Evolutionary conservation across 2,329 filamentous ascomycete species (phyloP), one percentile per base, ranked within the genome.

Genomic region (Pseudocercospora vitis): DNA sequence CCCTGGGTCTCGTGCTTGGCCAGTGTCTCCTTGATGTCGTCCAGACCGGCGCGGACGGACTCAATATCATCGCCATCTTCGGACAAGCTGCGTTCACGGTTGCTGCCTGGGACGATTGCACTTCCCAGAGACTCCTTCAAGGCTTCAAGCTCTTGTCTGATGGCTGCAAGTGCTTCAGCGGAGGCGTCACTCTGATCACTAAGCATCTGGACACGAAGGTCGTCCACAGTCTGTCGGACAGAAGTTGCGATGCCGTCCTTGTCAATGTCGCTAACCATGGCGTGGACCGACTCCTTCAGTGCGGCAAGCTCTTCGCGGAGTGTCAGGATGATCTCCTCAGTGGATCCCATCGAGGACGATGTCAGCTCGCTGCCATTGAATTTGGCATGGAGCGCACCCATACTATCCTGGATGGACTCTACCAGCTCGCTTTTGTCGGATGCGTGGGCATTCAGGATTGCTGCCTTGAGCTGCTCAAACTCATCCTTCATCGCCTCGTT

Each of bases 391-490:
- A 77, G 64, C n/a, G 65, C 71, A 16, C 80, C 80, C 48, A 80
- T 72, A 8, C 74, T 74, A 40, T 73, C 73, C 46, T 81, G 78
- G 33, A 86, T 79, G 4, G 79, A 80, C 58, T 85, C 81, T 1
- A 86, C 69, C 29, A 86, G 76, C 57, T 86, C 82, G 49, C 81
- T 81, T 64, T 84, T 84, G 58, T 83, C 77, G 18, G 72, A 72
- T 0, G 76, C 70, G n/a, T 76, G 73, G 44, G 81, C 78, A 45
- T 79, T 73, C 68, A 90, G 88, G 46, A 96, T 81, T 0, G 87
- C 82, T 14, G 91, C 86, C 21, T 89, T 85, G 6, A 96, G 80
- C 50, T 89, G 85, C 58, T 94, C 89, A 46, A 95, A 87, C 65
- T 95, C 89, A 33, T 84, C 83, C 67, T 87, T 88, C 70, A 95